phyloP scores from a whole-genome alignment of 2,329 filamentous ascomycete species.

The Fusarium bactridioides region DNA sequence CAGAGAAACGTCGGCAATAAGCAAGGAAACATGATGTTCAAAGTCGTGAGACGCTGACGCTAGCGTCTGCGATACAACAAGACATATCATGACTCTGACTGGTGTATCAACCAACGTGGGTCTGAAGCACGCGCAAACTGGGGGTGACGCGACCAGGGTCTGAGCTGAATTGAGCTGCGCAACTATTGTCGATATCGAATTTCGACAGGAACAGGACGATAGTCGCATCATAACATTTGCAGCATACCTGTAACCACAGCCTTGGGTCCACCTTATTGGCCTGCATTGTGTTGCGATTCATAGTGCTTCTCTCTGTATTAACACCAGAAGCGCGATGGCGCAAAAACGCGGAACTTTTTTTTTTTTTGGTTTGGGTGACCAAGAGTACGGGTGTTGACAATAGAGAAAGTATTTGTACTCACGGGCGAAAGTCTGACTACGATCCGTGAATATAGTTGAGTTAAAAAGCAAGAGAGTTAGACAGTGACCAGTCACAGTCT shows the following conservation, averaged over 20 bases:
- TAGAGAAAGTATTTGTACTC: slow-evolving; percentile 42
- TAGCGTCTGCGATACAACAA: slow-evolving; percentile 17
- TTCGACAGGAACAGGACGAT: not conserved
- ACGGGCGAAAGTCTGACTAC: slow-evolving; percentile 46
- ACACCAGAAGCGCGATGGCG: slow-evolving; percentile 23
- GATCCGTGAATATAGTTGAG: not conserved
- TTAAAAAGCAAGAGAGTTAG: slow-evolving; percentile 9
- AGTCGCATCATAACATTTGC: not conserved
- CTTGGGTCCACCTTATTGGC: not conserved
- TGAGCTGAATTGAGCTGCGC: slow-evolving; percentile 21
- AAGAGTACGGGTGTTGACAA: slow-evolving; percentile 23
- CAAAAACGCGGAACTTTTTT: slow-evolving; percentile 23
- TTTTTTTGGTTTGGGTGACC: not conserved
- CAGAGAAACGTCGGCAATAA: not conserved
- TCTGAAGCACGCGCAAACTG: slow-evolving; percentile 37
- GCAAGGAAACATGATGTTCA: slow-evolving; percentile 15
- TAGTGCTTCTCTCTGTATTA: not conserved
- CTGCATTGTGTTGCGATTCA: not conserved
- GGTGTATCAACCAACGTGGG: slow-evolving; percentile 37
- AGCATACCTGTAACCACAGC: not conserved
- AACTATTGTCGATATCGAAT: slow-evolving; percentile 22
- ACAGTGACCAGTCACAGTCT: slow-evolving; percentile 38
- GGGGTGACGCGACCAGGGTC: slow-evolving; percentile 41
- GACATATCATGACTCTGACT: slow-evolving; percentile 28
- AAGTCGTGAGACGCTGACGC: slow-evolving; percentile 17